phyloP scores from a whole-genome alignment of 1,284 basidiomycete species.

The Ustilago loliicola region DNA sequence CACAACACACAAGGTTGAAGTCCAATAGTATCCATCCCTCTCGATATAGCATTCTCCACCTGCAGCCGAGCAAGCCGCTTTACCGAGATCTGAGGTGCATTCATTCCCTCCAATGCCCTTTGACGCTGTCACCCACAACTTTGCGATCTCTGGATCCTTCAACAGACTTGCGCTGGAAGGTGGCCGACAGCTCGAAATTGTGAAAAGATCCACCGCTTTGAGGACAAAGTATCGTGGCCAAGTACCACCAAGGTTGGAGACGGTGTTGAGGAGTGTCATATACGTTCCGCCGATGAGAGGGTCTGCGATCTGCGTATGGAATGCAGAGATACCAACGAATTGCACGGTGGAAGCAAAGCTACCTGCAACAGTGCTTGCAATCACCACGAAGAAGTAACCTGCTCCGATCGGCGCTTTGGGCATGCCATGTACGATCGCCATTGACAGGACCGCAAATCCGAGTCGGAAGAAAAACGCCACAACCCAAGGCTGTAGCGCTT shows the following conservation, averaged over 20 bases:
- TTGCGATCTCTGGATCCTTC: conserved; percentile 44
- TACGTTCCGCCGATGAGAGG: conserved; percentile 86
- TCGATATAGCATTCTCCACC: conserved; percentile 85
- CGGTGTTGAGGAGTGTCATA: conserved; percentile 86
- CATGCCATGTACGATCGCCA: conserved; percentile 86
- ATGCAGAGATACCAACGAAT: conserved; percentile 97
- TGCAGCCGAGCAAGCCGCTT: conserved; percentile 80
- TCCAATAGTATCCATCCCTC: conserved; percentile 91
- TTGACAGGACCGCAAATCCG: conserved; percentile 78
- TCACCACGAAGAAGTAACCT: conserved; percentile 85
- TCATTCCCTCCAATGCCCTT: conserved; percentile 50
- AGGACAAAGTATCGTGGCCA: conserved; percentile 95
- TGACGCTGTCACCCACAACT: conserved; percentile 38
- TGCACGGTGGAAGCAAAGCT: conserved; percentile 95
- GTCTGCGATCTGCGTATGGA: conserved; percentile 97
- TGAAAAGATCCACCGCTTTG: conserved; percentile 74
- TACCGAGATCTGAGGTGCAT: conserved; percentile 75
- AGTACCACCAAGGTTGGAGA: conserved; percentile 96
- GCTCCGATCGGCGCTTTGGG: conserved; percentile 75
- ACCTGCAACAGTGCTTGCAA: conserved; percentile 83
- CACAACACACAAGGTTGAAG: conserved; percentile 82
- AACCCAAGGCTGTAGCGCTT: conserved; percentile 78
- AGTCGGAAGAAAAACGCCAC: conserved; percentile 91
- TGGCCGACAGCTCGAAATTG: conserved; percentile 56
- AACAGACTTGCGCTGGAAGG: conserved; percentile 36